Conservation (phyloP, 2,329 filamentous ascomycete genomes). For the Colletotrichum paranaense region DNA sequence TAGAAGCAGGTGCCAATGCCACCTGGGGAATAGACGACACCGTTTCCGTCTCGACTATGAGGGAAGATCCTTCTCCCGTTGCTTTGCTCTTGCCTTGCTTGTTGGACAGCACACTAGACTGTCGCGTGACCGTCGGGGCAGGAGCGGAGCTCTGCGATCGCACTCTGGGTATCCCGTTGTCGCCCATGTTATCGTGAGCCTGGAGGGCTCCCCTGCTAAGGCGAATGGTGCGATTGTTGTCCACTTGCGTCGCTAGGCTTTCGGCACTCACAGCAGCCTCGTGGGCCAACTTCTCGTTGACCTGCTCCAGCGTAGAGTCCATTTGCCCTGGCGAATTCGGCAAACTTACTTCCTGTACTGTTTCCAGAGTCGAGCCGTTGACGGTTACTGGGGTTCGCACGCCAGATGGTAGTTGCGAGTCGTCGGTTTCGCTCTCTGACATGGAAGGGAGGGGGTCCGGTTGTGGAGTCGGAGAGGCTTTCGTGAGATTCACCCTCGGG, state of each 20-base stretch:
- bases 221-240: slow-evolving; percentile 55
- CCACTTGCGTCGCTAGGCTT: slow-evolving; percentile 48
- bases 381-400: slow-evolving; percentile 68
- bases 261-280: slow-evolving; percentile 57
- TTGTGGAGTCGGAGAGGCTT: slow-evolving; percentile 59
- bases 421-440: slow-evolving; percentile 66
- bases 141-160: slow-evolving; percentile 58
- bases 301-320: slow-evolving; percentile 61
- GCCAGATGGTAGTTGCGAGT: slow-evolving; percentile 60
- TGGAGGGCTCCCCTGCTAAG: slow-evolving; percentile 56
- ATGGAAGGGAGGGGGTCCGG: slow-evolving; percentile 49
- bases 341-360: slow-evolving; percentile 90
- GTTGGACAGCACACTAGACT: slow-evolving; percentile 72
- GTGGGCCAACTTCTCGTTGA: slow-evolving; percentile 59
- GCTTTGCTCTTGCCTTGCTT: slow-evolving; percentile 77
- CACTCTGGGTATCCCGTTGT: slow-evolving; percentile 66
- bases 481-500: slow-evolving; percentile 65
- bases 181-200: slow-evolving; percentile 68
- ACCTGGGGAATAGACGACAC: slow-evolving; percentile 91
- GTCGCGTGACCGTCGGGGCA: slow-evolving; percentile 68
- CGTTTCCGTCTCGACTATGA: slow-evolving; percentile 98
- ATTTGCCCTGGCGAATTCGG: slow-evolving; percentile 73
- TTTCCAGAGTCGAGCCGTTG: slow-evolving; percentile 78
- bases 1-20: slow-evolving; percentile 74
- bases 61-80: slow-evolving; percentile 78